These are phyloP conservation scores for Xenosphaeropsis pyriputrescens DNA, from an alignment of 2,329 filamentous ascomycete species.

Conservation along the genomic window DNA sequence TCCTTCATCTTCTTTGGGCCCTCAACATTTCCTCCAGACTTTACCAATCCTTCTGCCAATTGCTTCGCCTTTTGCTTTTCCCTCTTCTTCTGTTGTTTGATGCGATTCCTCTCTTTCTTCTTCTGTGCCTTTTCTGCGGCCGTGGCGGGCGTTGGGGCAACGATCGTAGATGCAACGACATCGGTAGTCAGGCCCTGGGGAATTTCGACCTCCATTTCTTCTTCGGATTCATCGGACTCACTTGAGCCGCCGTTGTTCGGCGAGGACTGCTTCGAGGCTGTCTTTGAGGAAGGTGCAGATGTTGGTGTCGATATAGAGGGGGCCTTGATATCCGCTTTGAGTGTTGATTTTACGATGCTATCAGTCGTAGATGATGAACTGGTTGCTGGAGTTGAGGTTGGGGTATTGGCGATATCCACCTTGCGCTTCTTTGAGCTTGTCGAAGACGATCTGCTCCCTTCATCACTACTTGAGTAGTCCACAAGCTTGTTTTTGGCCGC, in stretches of 20 bases:
- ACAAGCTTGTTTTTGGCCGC: neutral
- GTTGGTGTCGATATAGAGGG: neutral
- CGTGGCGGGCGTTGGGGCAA: neutral
- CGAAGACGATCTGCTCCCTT: neutral
- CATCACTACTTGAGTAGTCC: neutral
- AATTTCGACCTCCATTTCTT: slow-evolving; percentile 1
- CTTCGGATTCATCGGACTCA: neutral
- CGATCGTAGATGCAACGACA: neutral
- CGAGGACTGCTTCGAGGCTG: neutral
- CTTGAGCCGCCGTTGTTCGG: neutral
- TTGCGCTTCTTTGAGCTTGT: neutral
- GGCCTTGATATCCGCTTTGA: neutral
- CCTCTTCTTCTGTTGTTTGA: slow-evolving; percentile 8
- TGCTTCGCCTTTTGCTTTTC: slow-evolving; percentile 7
- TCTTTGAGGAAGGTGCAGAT: neutral
- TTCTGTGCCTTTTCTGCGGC: slow-evolving; percentile 1
- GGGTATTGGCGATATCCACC: neutral
- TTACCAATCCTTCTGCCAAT: neutral
- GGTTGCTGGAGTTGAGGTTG: neutral
- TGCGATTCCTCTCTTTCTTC: slow-evolving; percentile 5
- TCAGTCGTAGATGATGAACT: too few species aligned
- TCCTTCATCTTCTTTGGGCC: slow-evolving; percentile 1
- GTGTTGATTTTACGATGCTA: neutral
- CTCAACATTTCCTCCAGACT: neutral
- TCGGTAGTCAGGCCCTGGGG: neutral